Evolutionary conservation across 495 filamentous ascomycete genomes (phyloP).

Genomic region (Daldinia childiae): DNA sequence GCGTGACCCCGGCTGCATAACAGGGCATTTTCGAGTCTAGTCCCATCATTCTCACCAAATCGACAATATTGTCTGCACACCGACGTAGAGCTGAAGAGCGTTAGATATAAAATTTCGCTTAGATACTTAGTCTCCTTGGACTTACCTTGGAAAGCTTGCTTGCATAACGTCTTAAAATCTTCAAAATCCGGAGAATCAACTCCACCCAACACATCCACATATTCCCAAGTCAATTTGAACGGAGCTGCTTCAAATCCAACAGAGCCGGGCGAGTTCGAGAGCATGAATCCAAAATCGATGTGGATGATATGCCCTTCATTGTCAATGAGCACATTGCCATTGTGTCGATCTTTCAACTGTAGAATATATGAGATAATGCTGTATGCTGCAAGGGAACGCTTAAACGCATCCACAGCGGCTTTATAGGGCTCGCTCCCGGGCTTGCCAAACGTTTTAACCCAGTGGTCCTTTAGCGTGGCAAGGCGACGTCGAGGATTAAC

Average conservation of each 20-base stretch:
- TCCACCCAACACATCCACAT: slow-evolving; percentile 78
- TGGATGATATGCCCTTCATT: slow-evolving; percentile 83
- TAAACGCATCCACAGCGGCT: slow-evolving; percentile 74
- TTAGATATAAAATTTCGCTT: slow-evolving; percentile 9
- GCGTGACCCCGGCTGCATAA: slow-evolving; percentile 69
- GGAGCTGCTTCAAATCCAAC: slow-evolving; percentile 83
- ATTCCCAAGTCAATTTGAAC: slow-evolving; percentile 81
- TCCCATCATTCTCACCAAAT: slow-evolving; percentile 80
- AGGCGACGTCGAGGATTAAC: slow-evolving; percentile 72
- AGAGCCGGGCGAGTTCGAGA: slow-evolving; percentile 78
- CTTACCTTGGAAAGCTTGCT: slow-evolving; percentile 76
- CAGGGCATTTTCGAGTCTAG: slow-evolving; percentile 79
- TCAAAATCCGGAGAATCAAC: slow-evolving; percentile 69
- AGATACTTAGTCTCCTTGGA: slow-evolving; percentile 8
- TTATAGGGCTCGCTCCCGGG: slow-evolving; percentile 68
- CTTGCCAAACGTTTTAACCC: slow-evolving; percentile 75
- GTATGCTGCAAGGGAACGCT: slow-evolving; percentile 75
- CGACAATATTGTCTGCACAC: slow-evolving; percentile 75
- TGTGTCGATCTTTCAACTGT: slow-evolving; percentile 83
- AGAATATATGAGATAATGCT: slow-evolving; percentile 79
- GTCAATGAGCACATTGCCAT: slow-evolving; percentile 81
- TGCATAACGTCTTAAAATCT: slow-evolving; percentile 74
- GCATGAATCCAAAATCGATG: slow-evolving; percentile 86
- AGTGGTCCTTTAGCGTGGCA: slow-evolving; percentile 78
- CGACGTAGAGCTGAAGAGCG: slow-evolving; percentile 65